Percentiles rank a stretch among this genome's conserved stretches.
Conservation (phyloP, 495 filamentous ascomycete genomes). For the Podospora anserina region DNA sequence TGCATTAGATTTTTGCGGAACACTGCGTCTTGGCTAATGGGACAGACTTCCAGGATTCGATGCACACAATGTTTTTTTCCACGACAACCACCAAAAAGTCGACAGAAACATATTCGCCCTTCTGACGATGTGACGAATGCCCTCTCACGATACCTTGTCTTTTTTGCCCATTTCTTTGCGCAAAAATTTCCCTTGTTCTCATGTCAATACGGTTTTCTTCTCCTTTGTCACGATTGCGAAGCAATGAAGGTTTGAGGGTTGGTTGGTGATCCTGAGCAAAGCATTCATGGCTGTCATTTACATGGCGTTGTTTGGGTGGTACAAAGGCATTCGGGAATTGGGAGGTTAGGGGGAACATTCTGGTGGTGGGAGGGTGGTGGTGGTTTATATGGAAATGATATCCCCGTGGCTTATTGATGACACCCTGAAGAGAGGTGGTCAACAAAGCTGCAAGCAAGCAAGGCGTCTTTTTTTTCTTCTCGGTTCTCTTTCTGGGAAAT, state of each 20-base stretch:
- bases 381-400: no score
- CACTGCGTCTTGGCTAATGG: constrained; percentile 20
- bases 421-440: no score
- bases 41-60: constrained; percentile 22
- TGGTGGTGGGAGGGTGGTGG: no score
- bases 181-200: background rate
- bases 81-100: constrained; percentile 4
- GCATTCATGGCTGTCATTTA: background rate
- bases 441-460: no score
- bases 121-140: constrained; percentile 29
- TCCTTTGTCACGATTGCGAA: background rate
- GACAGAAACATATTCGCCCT: constrained; percentile 9
- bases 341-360: background rate
- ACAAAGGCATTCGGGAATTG: no score
- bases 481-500: no score
- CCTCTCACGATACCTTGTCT: constrained; percentile 18
- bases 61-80: constrained; percentile 11
- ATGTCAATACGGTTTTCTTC: constrained; percentile 4
- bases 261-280: background rate
- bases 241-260: background rate
- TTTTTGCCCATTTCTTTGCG: constrained; percentile 10
- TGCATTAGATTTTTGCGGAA: background rate
- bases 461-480: no score
- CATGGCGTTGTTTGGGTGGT: no score
- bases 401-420: no score